These are phyloP conservation scores for Immersiporthe knoxdaviesiana DNA, from an alignment of 2,329 filamentous ascomycete genomes.

Conservation along the genomic window DNA sequence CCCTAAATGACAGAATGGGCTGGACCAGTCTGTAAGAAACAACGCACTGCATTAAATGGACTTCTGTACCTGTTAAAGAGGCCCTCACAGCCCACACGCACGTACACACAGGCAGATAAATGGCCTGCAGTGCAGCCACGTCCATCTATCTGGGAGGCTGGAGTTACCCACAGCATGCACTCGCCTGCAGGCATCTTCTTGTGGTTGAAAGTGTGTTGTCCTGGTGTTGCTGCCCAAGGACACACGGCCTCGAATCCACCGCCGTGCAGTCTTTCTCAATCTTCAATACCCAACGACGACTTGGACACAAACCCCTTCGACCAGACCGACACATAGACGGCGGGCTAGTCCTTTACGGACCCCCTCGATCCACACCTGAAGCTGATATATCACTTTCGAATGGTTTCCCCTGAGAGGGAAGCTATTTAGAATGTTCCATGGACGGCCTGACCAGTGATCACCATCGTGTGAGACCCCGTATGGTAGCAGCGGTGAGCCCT, in stretches of 20 bases:
- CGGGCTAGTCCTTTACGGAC: not conserved
- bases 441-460: not conserved
- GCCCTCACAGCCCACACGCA: not conserved
- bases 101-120: not conserved
- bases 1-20: not conserved
- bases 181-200: not conserved
- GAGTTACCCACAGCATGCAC: not conserved
- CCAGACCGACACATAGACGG: not conserved
- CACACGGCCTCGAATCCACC: not conserved
- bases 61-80: not conserved
- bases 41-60: not conserved
- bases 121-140: not conserved
- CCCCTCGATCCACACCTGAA: not conserved
- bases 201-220: not conserved
- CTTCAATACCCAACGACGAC: not conserved
- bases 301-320: not conserved
- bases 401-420: not conserved
- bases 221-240: not conserved
- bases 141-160: not conserved
- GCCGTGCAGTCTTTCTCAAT: not conserved
- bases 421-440: not conserved
- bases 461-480: not conserved
- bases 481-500: not conserved
- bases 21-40: not conserved
- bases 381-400: not conserved